Base-by-base conservation (phyloP, 345 rosid genomes). In the Ceriops decandra region DNA sequence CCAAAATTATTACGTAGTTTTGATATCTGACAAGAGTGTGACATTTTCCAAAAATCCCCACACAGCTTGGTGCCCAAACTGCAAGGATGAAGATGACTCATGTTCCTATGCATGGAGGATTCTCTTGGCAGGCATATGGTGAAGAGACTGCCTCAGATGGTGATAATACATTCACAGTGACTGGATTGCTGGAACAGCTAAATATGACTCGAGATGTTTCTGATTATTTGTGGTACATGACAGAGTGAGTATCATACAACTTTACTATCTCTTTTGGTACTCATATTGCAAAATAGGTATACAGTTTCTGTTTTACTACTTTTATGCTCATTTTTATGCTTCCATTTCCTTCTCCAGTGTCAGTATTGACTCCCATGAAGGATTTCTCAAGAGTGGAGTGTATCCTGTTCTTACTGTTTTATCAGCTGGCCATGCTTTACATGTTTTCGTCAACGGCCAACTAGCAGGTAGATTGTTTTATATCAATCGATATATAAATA, bases 181-280 rank as follows among this genome's bases (percentile, higher is more conserved):
- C 68, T 0, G 96, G 99, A 47, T 90, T 95, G 86, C 71, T 95
- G 81, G 99, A 92, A 81, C 99, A 95, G 88, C 82, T 95, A 72
- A 95, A 90, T 79, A 85, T 92, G 59, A 95, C 99, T 31, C 83
- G 97, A 77, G 99, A 95, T 80, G 73, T 38, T 56, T 76, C 97
- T 1, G 99, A 95, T 72, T 95, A 95, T 72, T 76, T 95, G 87
- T 95, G 99, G 99, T 95, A 90, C 87, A 82, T 81, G 76, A 95
- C 99, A 71, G 97, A 92, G 99, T 95, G 74, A 88, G 99, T 86
- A 72, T 66, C 49, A 10, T 21, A 60, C 28, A 57, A 38, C 69
- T 32, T 33, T n/a, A 52, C 38, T 28, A 11, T 22, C 19, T 60
- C 24, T 36, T 24, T 22, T 52, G 4, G 16, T 59, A 31, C 62